phyloP scores from a whole-genome alignment of 345 rosid genomes.

The Rhizophora mangle region DNA sequence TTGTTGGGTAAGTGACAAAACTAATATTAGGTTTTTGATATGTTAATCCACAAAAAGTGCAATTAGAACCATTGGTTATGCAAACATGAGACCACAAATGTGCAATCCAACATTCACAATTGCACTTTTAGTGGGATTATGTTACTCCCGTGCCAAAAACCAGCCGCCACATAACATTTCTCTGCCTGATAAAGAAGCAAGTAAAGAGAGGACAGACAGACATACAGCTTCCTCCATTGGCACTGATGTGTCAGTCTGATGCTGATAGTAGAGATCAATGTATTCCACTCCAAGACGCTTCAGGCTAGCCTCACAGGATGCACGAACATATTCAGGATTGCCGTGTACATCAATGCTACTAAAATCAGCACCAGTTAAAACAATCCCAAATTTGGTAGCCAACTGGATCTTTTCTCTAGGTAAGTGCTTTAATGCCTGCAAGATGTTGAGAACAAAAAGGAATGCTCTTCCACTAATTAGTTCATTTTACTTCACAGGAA shows the following conservation, averaged over 20 bases:
- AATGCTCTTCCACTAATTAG: too few relatives aligned
- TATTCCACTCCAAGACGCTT: slow-evolving; percentile 33
- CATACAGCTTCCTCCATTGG: slow-evolving; percentile 36
- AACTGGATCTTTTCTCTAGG: slow-evolving; percentile 32
- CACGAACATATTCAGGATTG: slow-evolving; percentile 32
- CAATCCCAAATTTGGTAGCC: slow-evolving; percentile 32
- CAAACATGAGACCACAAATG: too few relatives aligned
- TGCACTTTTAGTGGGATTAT: too few relatives aligned
- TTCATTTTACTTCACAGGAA: too few relatives aligned
- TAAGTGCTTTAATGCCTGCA: slow-evolving; percentile 29
- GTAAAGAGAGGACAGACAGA: not conserved
- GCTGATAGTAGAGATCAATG: slow-evolving; percentile 37
- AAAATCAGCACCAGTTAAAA: not conserved
- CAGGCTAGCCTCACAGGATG: slow-evolving; percentile 29
- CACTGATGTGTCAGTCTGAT: slow-evolving; percentile 21
- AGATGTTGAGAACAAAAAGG: too few relatives aligned
- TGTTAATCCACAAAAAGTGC: too few relatives aligned
- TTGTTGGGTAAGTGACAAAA: not conserved
- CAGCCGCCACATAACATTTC: too few relatives aligned
- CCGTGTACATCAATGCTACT: not conserved
- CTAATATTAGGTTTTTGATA: too few relatives aligned
- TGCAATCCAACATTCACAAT: too few relatives aligned
- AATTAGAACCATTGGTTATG: too few relatives aligned
- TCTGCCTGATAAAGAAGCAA: not conserved
- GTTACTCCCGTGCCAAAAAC: too few relatives aligned